These are phyloP conservation scores for Geotrichum phurueaensis DNA, from an alignment of 1,139 yeast species.

Conservation along the genomic window DNA sequence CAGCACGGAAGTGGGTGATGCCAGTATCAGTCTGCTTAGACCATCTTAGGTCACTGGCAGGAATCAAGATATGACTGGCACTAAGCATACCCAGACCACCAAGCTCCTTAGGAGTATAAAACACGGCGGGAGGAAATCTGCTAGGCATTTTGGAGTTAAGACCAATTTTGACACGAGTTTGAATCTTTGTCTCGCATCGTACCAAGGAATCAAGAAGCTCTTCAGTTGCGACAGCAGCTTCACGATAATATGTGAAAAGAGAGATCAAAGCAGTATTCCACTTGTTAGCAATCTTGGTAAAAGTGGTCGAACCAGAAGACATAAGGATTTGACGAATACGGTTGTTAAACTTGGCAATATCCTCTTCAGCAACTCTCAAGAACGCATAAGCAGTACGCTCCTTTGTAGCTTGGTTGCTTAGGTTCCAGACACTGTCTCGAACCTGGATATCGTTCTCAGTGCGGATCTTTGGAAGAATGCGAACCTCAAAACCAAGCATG, in stretches of 20 bases:
- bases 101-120: conserved; percentile 92
- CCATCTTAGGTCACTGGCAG: conserved; percentile 88
- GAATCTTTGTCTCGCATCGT: conserved; percentile 88
- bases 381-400: conserved; percentile 89
- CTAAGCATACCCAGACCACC: conserved; percentile 98
- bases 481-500: conserved; percentile 92
- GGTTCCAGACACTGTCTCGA: conserved; percentile 88
- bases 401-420: conserved; percentile 62
- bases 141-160: conserved; percentile 97
- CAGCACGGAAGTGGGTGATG: conserved; percentile 88
- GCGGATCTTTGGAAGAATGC: conserved; percentile 74
- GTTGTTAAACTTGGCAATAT: conserved; percentile 72
- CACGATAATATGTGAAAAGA: conserved; percentile 82
- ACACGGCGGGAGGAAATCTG: conserved; percentile 97
- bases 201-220: conserved; percentile 74
- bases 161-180: conserved; percentile 90
- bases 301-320: conserved; percentile 95
- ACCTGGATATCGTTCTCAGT: conserved; percentile 37
- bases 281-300: conserved; percentile 87
- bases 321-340: conserved; percentile 83
- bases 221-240: conserved; percentile 84
- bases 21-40: conserved; percentile 93
- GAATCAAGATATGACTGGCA: conserved; percentile 92
- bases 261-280: conserved; percentile 95
- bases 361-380: conserved; percentile 75